Conservation (phyloP, 2,329 filamentous ascomycete genomes). For the Sporothrix variecibatus region DNA sequence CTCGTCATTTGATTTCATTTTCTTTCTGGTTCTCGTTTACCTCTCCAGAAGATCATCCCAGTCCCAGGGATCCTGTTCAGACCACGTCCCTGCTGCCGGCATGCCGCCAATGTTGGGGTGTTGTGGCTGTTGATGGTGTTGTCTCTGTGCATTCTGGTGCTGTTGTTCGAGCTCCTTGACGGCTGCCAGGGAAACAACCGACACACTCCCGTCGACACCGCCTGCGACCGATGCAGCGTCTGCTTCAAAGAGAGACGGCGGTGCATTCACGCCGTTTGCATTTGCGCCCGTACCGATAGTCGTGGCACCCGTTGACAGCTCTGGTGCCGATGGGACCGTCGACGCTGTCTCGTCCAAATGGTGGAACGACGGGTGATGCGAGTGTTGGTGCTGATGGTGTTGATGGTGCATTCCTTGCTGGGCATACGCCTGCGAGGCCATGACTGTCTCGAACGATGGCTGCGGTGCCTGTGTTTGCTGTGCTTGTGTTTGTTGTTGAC, state of each 20-base stretch:
- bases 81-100: not conserved
- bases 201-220: not conserved
- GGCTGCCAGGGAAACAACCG: not conserved
- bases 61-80: constrained; percentile 19
- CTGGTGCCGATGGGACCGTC: not conserved
- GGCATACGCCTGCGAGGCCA: not conserved
- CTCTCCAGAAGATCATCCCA: constrained; percentile 17
- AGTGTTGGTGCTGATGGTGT: not conserved
- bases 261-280: not conserved
- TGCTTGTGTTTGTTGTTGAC: not conserved
- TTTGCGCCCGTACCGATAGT: not conserved
- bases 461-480: not conserved
- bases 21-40: rapidly evolving
- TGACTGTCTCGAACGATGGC: not conserved
- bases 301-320: not conserved
- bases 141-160: not conserved
- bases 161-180: not conserved
- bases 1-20: not conserved
- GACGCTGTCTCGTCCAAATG: constrained; percentile 1
- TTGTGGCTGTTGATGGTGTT: not conserved
- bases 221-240: not conserved
- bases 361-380: not conserved
- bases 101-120: not conserved
- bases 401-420: not conserved
- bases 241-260: not conserved